A percentile compares a stretch with the other conserved stretches of the same genome.
Conservation (phyloP, 805 yeast genomes). For the Saccharomyces eubayanus region DNA sequence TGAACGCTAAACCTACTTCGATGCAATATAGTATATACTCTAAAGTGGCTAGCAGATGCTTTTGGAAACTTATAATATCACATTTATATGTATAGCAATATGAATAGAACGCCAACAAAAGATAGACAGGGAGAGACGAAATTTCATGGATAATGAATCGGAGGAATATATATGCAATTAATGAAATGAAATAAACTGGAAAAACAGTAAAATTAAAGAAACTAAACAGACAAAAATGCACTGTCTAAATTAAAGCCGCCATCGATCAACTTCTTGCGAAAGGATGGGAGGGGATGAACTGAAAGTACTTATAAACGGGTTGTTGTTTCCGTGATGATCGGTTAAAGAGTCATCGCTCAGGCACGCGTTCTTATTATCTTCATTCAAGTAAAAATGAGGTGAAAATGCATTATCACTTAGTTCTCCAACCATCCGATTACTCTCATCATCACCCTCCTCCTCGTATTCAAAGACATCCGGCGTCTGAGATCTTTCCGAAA, state of each 20-base stretch:
- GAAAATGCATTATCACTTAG: background rate
- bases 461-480: background rate
- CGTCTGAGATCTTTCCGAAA: conserved; percentile 3
- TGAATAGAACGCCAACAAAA: background rate
- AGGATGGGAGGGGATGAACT: conserved; percentile 8
- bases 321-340: background rate
- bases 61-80: background rate
- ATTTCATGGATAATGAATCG: background rate
- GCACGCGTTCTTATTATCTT: background rate
- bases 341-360: background rate
- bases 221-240: background rate
- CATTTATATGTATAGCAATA: background rate
- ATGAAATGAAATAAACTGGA: background rate
- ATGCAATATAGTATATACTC: background rate
- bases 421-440: background rate
- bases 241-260: background rate
- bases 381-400: background rate
- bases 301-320: background rate
- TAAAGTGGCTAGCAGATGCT: background rate
- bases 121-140: background rate
- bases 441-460: background rate
- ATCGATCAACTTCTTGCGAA: conserved; percentile 5
- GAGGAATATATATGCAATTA: background rate
- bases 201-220: background rate
- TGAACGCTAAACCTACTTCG: background rate